Evolutionary conservation across 1,139 yeast species (phyloP).

Genomic region (Pneumocystis carinii): DNA sequence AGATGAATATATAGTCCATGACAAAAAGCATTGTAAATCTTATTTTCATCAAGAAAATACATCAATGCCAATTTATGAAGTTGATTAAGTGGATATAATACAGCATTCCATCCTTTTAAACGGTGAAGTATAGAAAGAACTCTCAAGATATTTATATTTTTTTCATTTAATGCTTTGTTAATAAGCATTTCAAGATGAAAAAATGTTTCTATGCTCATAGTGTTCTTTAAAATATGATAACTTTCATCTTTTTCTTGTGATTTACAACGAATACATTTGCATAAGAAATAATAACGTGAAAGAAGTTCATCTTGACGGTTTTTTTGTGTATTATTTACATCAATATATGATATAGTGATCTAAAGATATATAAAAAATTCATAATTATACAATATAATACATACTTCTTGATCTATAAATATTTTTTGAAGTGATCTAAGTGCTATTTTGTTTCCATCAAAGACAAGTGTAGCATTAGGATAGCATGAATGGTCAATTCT

Average conservation of each 20-base stretch:
- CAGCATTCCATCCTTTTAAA: not conserved
- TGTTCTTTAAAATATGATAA: not conserved
- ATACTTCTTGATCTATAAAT: conserved; percentile 19
- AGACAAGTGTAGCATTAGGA: conserved; percentile 23
- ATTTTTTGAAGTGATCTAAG: conserved; percentile 20
- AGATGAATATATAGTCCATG: not conserved
- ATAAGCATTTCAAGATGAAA: not conserved
- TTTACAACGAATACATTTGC: conserved; percentile 10
- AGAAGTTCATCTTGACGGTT: conserved; percentile 5
- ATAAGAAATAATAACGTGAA: conserved; percentile 11
- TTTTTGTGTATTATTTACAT: conserved; percentile 4
- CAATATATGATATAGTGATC: conserved; percentile 12
- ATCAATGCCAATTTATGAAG: not conserved
- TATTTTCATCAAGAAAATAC: not conserved
- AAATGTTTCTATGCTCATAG: not conserved
- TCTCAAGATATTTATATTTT: not conserved
- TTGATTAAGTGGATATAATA: not conserved
- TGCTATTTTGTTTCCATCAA: conserved; percentile 15
- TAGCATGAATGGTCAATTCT: conserved; percentile 25
- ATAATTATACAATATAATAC: not conserved
- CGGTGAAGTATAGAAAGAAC: not conserved
- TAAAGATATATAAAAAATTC: not conserved
- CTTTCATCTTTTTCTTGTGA: not conserved
- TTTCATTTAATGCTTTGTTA: not conserved
- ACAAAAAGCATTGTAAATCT: not conserved